Conservation (phyloP, 2,329 filamentous ascomycete species). For the Epichloe coenophiala region DNA sequence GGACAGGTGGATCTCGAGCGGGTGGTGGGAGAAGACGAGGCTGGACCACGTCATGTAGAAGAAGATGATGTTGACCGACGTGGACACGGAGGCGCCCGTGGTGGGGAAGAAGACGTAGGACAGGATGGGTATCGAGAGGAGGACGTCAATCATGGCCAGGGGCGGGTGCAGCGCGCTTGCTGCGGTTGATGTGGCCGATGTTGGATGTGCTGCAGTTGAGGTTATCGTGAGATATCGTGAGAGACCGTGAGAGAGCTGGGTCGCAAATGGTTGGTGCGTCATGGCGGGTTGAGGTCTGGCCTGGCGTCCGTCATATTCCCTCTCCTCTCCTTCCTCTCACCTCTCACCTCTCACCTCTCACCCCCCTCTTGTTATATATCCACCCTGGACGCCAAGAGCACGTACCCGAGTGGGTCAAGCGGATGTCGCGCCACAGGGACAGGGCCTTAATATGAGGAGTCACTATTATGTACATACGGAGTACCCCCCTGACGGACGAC, state of each 20-base stretch:
- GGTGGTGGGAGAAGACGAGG: slow-evolving; percentile 62
- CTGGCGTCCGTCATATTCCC: too few relatives aligned
- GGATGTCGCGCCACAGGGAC: too few relatives aligned
- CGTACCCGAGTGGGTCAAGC: too few relatives aligned
- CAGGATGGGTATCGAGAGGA: slow-evolving; percentile 60
- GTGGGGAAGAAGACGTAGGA: slow-evolving; percentile 52
- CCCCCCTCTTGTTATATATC: too few relatives aligned
- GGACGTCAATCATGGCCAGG: slow-evolving; percentile 39
- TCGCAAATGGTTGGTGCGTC: too few relatives aligned
- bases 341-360: too few relatives aligned
- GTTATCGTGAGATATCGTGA: not conserved
- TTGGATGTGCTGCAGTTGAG: not conserved
- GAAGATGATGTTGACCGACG: slow-evolving; percentile 73
- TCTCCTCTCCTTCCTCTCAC: too few relatives aligned
- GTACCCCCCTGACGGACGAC: not conserved
- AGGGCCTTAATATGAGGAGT: too few relatives aligned
- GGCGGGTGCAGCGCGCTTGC: not conserved
- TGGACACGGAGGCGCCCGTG: slow-evolving; percentile 51
- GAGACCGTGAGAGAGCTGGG: too few relatives aligned
- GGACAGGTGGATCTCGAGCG: slow-evolving; percentile 61
- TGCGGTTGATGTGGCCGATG: not conserved
- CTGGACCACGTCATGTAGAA: slow-evolving; percentile 88
- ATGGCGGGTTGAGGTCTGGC: too few relatives aligned
- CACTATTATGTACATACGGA: too few relatives aligned
- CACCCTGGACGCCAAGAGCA: too few relatives aligned